Base-by-base conservation (phyloP, 164 flowering plant species). In the Macadamia integrifolia region DNA sequence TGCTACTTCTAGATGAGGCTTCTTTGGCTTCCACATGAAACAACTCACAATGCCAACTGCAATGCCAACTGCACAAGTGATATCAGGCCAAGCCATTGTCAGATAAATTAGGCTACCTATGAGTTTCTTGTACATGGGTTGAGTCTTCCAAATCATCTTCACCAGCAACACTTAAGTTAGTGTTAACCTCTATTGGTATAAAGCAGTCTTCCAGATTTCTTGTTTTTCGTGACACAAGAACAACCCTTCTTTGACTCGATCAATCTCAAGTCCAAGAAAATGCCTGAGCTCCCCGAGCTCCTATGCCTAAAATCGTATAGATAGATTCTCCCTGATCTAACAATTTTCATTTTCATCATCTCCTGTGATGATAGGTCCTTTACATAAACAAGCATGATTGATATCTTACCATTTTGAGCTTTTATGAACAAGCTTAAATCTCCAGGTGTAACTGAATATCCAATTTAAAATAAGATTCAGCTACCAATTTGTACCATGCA, bases 401-500 rank as follows among this genome's bases (percentile, higher is more conserved):
- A 43, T 43, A 43, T 6, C 48, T 35, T 23, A 9, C 28, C 65
- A 46, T 32, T 62, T 62, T 40, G 23, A 40, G 28, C 30, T 29
- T 63, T 63, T 44, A 63, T 23, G 18, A 43, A 63, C 18, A 63
- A 42, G 48, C 66, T 69, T 49, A 50, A 35, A 46, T 61, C 52
- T 61, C 31, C 60, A 28, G 43, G 56, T 61, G 65, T 40, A 13
- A 48, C 72, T 31, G 6, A 52, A 53, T 62, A 69, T 44, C 59
- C 66, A 53, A n/a, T 49, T 32, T 69, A 49, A 13, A 61, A 6
- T 18, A 69, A 18, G 56, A 69, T 35, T 69, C 58, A 18, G 48
- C 72, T 28, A 69, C 52, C 59, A 50, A 61, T 10, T 50, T 60
- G 11, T 62, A 0, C 32, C 57, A 43, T 5, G 48, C 48, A 6